These are phyloP conservation scores for Geum urbanum DNA, from an alignment of 306 rosid genomes.

Conservation along the genomic window DNA sequence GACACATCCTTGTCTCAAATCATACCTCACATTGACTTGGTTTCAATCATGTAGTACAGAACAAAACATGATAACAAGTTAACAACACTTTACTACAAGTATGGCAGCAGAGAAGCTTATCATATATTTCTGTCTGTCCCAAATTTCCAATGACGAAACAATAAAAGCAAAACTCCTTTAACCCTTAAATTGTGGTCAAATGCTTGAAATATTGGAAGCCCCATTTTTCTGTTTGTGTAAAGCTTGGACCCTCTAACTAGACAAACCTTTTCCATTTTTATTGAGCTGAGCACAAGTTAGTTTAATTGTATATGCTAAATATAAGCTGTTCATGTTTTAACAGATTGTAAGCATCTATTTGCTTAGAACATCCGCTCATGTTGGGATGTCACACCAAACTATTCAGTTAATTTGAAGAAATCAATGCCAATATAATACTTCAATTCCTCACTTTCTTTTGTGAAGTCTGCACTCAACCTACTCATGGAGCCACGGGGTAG, in stretches of 20 bases:
- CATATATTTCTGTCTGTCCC: background rate
- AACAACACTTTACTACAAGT: too few species aligned
- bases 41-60: background rate
- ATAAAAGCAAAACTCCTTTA: slow-evolving; percentile 16
- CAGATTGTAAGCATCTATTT: background rate
- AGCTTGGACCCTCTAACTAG: slow-evolving; percentile 1
- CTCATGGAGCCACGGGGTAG: background rate
- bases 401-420: background rate
- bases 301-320: background rate
- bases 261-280: background rate
- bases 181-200: slow-evolving; percentile 23
- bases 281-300: background rate
- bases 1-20: background rate
- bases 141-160: background rate
- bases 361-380: background rate
- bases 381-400: slow-evolving; percentile 3
- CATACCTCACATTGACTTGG: background rate
- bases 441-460: background rate
- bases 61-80: too few species aligned
- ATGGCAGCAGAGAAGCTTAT: too few species aligned
- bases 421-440: background rate
- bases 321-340: background rate
- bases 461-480: slow-evolving; percentile 1
- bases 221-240: background rate
- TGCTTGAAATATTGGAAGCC: slow-evolving; percentile 9